A percentile compares a stretch with the other conserved stretches of the same genome.
phyloP scores from a whole-genome alignment of 2,329 filamentous ascomycete species.

The Zymoseptoria passerinii region DNA sequence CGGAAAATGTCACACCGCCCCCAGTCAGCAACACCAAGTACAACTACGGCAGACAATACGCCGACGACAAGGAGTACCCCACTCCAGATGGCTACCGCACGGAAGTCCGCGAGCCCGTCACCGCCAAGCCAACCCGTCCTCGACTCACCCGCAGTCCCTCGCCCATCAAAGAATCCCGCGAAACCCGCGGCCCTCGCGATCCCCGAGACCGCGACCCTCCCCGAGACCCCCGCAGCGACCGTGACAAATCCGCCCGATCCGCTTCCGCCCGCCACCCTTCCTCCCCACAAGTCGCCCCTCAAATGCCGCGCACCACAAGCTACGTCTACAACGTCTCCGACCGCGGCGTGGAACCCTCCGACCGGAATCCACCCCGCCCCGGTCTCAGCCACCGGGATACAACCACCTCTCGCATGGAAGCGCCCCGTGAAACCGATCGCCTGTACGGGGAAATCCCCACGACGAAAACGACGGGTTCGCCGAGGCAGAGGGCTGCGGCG shows the following conservation, averaged over 20 bases:
- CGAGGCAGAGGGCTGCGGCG: constrained; percentile 25
- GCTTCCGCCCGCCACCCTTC: constrained; percentile 19
- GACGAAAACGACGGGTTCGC: constrained; percentile 8
- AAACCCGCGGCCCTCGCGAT: constrained; percentile 8
- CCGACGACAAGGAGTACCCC: constrained; percentile 26
- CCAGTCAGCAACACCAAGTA: constrained; percentile 12
- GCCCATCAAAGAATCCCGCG: constrained; percentile 17
- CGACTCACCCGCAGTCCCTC: constrained; percentile 23
- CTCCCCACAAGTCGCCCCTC: constrained; percentile 11
- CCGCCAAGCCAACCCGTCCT: constrained; percentile 4
- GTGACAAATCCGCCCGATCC: constrained; percentile 10
- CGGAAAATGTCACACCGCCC: constrained; percentile 15
- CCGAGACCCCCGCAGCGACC: constrained; percentile 4
- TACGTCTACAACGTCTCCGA: constrained; percentile 20
- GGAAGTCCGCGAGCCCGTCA: constrained; percentile 16
- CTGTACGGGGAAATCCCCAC: constrained; percentile 21
- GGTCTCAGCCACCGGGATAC: constrained; percentile 4
- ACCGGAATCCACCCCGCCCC: constrained; percentile 6
- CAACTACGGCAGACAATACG: constrained; percentile 22
- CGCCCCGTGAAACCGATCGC: not conserved
- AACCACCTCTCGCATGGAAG: not conserved
- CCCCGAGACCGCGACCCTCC: constrained; percentile 1
- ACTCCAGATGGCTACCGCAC: constrained; percentile 26
- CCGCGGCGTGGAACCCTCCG: constrained; percentile 16
- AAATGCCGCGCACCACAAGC: constrained; percentile 20